Evolutionary conservation across 2,329 filamentous ascomycete genomes (phyloP).

Genomic region (Cytospora schulzeri): DNA sequence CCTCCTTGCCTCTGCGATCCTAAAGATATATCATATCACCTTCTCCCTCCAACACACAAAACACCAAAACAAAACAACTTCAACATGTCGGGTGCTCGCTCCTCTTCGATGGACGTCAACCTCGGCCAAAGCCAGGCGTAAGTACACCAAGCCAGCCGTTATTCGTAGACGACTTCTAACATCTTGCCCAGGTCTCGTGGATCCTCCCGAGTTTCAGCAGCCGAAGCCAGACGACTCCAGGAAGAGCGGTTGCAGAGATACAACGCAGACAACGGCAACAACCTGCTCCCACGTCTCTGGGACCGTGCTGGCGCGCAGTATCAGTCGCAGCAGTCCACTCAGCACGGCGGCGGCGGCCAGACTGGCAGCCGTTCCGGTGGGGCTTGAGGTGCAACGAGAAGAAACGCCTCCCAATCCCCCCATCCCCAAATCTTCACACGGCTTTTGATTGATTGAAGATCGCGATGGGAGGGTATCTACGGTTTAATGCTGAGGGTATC

Average conservation of each 20-base stretch:
- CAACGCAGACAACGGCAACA: not conserved
- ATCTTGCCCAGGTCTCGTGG: not conserved
- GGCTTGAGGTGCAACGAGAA: not conserved
- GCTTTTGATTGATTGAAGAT: too few species aligned
- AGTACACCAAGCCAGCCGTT: not conserved
- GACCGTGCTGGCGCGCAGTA: not conserved
- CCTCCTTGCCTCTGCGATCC: not conserved
- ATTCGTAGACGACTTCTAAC: not conserved
- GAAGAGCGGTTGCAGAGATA: slow-evolving; percentile 11
- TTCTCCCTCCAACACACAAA: not conserved
- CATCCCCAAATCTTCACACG: too few species aligned
- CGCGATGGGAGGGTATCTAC: not conserved
- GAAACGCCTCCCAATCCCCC: too few species aligned
- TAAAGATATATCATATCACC: not conserved
- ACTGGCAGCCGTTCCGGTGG: not conserved
- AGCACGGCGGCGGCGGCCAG: not conserved
- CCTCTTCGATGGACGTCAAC: slow-evolving; percentile 18
- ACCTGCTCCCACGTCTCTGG: slow-evolving; percentile 6
- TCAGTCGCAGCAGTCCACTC: not conserved
- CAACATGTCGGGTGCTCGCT: slow-evolving; percentile 10
- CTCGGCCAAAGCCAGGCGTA: not conserved
- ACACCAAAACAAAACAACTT: not conserved
- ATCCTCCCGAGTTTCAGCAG: not conserved
- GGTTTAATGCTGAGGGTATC: not conserved
- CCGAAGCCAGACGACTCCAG: slow-evolving; percentile 5